A percentile compares a stretch with the other conserved stretches of the same genome.
Conservation (phyloP, 768 basidiomycete species). For the Russula lepida region DNA sequence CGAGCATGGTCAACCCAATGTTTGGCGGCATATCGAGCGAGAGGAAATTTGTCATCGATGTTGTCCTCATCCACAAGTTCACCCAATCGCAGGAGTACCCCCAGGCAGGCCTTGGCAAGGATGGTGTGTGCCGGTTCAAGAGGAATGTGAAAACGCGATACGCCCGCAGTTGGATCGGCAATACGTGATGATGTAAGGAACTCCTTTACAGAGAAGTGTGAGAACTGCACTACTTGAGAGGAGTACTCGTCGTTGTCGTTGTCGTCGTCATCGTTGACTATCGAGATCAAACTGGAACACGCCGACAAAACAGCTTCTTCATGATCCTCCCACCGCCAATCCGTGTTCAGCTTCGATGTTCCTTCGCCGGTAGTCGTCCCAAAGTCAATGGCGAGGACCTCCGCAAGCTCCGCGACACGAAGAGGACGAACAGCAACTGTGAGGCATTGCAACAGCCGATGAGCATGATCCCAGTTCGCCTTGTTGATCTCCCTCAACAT, state of each 20-base stretch:
- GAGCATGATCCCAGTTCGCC: background rate
- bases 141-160: background rate
- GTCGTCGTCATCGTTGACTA: background rate
- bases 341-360: background rate
- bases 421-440: background rate
- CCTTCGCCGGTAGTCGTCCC: background rate
- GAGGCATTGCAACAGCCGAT: constrained; percentile 1
- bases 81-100: background rate
- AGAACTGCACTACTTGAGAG: background rate
- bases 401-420: background rate
- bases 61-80: background rate
- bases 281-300: background rate
- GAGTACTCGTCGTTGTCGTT: too few relatives aligned
- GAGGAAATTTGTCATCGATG: background rate
- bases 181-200: background rate
- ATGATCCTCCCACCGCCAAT: background rate
- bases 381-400: constrained; percentile 1
- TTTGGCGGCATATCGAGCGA: background rate
- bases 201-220: constrained; percentile 2
- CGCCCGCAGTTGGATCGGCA: background rate
- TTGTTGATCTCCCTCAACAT: background rate
- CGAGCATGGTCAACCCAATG: background rate
- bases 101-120: background rate
- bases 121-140: background rate
- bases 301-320: background rate